phyloP scores from a whole-genome alignment of 257 asterid species.

The Verbena officinalis region DNA sequence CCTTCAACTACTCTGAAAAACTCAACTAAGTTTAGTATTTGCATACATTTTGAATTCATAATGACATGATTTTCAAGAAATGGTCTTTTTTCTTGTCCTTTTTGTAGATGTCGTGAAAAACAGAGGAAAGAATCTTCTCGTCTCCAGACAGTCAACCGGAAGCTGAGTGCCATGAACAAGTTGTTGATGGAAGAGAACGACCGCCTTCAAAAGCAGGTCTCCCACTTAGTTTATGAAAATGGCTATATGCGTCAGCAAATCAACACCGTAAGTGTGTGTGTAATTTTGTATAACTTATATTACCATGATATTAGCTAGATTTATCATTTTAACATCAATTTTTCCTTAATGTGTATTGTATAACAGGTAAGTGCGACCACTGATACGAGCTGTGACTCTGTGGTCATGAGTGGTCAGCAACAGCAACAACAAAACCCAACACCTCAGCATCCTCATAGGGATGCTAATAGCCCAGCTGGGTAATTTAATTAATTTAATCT shows the following conservation, averaged over 20 bases:
- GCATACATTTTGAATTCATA: too few species aligned
- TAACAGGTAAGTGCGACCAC: conserved; percentile 76
- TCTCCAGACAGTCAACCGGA: conserved; percentile 79
- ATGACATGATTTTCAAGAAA: too few species aligned
- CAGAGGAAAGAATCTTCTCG: conserved; percentile 91
- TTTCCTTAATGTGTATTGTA: not conserved
- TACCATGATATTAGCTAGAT: not conserved
- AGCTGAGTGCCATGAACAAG: conserved; percentile 90
- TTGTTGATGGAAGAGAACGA: conserved; percentile 97
- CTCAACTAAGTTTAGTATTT: too few species aligned
- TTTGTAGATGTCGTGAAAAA: conserved; percentile 84
- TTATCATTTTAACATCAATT: not conserved
- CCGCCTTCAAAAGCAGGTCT: conserved; percentile 91
- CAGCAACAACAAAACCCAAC: conserved; percentile 90
- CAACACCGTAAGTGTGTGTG: conserved; percentile 58
- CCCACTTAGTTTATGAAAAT: conserved; percentile 83
- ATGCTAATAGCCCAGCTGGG: conserved; percentile 99
- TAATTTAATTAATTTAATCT: conserved; percentile 26
- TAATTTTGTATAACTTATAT: not conserved
- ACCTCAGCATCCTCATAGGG: conserved; percentile 84
- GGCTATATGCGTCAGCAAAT: conserved; percentile 83
- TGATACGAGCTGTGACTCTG: conserved; percentile 95
- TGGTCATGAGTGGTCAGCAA: conserved; percentile 88
- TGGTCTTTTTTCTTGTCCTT: not conserved
- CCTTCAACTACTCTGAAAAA: too few species aligned